phyloP scores from a whole-genome alignment of 257 asterid genomes.

The Jacaranda mimosifolia region DNA sequence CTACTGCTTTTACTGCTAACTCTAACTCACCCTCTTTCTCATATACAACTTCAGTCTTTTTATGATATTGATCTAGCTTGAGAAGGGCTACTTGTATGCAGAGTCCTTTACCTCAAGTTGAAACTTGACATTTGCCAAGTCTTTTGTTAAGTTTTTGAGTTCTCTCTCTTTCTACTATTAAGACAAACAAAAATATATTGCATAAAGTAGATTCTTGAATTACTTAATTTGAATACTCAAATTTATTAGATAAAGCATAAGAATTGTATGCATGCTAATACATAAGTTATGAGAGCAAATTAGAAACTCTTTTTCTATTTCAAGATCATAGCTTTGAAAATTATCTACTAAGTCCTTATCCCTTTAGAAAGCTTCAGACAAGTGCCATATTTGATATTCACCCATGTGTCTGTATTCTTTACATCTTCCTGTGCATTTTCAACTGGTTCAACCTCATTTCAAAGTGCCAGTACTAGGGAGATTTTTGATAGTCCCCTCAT shows the following conservation, averaged over 20 bases:
- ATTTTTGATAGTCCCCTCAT: constrained; percentile 88
- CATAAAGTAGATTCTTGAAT: background rate
- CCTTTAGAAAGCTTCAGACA: constrained; percentile 37
- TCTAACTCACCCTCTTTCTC: no score
- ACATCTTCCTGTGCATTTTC: constrained; percentile 44
- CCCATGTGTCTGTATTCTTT: constrained; percentile 25
- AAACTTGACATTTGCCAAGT: no score
- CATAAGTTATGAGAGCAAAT: no score
- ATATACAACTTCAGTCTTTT: no score
- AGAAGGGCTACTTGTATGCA: constrained; percentile 51
- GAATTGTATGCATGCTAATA: no score
- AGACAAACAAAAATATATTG: background rate
- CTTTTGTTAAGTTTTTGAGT: no score
- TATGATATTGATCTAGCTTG: constrained; percentile 47
- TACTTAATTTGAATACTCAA: no score
- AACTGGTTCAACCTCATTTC: constrained; percentile 49
- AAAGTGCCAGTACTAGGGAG: constrained; percentile 82
- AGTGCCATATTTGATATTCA: constrained; percentile 13
- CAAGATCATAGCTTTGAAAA: no score
- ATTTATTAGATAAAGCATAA: no score
- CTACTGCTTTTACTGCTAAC: no score
- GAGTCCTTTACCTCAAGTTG: constrained; percentile 58
- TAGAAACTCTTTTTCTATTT: no score
- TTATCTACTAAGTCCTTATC: constrained; percentile 44
- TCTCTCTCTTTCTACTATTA: constrained; percentile 37